Conservation (phyloP, 306 rosid genomes). For the Malus fusca region DNA sequence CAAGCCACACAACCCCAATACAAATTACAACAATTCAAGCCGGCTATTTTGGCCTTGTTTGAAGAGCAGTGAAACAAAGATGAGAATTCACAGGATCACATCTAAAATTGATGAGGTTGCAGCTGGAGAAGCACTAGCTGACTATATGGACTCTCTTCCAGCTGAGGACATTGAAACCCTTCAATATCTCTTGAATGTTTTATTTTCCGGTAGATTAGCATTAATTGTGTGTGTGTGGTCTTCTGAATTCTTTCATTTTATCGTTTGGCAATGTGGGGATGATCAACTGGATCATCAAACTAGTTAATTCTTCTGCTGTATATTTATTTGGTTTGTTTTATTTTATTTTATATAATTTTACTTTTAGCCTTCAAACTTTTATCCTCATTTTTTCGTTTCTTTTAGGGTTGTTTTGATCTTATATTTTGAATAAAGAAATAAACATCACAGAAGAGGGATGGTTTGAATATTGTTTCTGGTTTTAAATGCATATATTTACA, state of each 20-base stretch:
- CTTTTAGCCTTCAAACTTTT: not conserved
- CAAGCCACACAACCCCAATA: too few species aligned
- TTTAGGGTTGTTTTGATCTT: too few species aligned
- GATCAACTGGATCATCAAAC: not conserved
- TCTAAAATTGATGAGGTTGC: conserved; percentile 56
- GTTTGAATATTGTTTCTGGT: not conserved
- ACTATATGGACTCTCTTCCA: conserved; percentile 25
- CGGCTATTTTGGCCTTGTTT: conserved; percentile 22
- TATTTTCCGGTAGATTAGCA: conserved; percentile 57
- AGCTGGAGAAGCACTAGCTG: conserved; percentile 39
- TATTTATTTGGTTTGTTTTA: not conserved
- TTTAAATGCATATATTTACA: not conserved
- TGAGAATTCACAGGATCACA: conserved; percentile 25
- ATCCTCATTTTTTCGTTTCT: too few species aligned
- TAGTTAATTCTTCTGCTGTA: not conserved
- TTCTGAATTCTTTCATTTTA: not conserved
- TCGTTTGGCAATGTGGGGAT: too few species aligned
- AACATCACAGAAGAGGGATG: too few species aligned
- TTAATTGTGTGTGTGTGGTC: not conserved
- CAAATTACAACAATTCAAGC: conserved; percentile 21
- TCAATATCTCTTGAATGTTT: conserved; percentile 82
- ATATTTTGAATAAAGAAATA: too few species aligned
- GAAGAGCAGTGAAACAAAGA: conserved; percentile 38
- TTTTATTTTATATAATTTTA: not conserved
- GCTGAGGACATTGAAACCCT: conserved; percentile 74